These are phyloP conservation scores for Phytophthora idaei DNA, from an alignment of 352 stramenopile species.

Conservation along the genomic window DNA sequence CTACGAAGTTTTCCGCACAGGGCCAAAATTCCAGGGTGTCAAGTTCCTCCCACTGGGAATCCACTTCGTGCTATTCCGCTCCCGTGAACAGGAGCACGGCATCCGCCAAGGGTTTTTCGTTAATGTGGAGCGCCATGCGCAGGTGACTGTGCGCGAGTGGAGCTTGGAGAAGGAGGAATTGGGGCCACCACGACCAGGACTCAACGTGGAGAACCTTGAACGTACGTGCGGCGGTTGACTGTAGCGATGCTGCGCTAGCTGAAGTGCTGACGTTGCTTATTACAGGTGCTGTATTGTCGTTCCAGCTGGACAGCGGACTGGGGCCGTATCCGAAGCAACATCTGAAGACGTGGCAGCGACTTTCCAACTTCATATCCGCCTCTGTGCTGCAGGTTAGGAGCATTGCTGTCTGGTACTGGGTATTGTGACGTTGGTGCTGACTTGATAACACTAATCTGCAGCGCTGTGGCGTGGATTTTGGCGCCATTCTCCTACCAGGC, in stretches of 20 bases:
- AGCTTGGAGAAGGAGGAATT: slow-evolving; percentile 81
- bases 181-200: slow-evolving; percentile 46
- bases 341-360: slow-evolving; percentile 65
- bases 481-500: slow-evolving; percentile 68
- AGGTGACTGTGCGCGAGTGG: slow-evolving; percentile 83
- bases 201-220: slow-evolving; percentile 76
- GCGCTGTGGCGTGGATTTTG: slow-evolving; percentile 71
- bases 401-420: not conserved
- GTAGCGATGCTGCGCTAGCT: not conserved
- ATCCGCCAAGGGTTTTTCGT: slow-evolving; percentile 88
- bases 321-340: slow-evolving; percentile 84
- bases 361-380: slow-evolving; percentile 72
- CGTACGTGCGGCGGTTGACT: slow-evolving; percentile 40
- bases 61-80: slow-evolving; percentile 85
- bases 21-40: slow-evolving; percentile 78
- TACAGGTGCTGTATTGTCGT: slow-evolving; percentile 66
- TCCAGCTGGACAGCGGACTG: slow-evolving; percentile 82
- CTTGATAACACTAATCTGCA: slow-evolving; percentile 22
- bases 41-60: slow-evolving; percentile 85
- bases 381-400: slow-evolving; percentile 56
- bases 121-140: slow-evolving; percentile 54
- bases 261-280: slow-evolving; percentile 3
- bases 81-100: slow-evolving; percentile 76
- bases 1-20: slow-evolving; percentile 87
- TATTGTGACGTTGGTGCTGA: slow-evolving; percentile 1